Conservation (phyloP, 2,329 filamentous ascomycete genomes). For the Sphaerulina populicola region DNA sequence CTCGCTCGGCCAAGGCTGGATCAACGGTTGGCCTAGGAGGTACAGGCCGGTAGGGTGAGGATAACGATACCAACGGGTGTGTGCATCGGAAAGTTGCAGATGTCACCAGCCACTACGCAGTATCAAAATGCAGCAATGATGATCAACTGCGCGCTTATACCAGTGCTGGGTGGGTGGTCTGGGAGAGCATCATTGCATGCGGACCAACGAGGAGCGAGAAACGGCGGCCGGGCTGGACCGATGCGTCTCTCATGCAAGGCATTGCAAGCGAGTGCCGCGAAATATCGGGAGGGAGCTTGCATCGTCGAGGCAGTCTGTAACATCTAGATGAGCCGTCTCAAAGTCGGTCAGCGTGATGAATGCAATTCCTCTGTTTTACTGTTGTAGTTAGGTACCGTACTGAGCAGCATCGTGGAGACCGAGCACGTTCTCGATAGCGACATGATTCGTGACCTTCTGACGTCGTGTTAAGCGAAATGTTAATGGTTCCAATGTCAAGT, state of each 20-base stretch:
- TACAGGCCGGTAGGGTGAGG: too few species aligned
- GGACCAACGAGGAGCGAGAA: conserved; percentile 1
- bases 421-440: neutral
- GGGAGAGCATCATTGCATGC: neutral
- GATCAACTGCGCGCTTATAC: conserved; percentile 3
- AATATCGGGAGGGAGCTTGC: neutral
- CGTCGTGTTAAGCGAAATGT: neutral
- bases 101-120: conserved; percentile 3
- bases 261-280: neutral
- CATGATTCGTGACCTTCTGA: neutral
- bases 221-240: neutral
- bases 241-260: neutral
- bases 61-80: neutral
- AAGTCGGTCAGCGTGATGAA: too few species aligned
- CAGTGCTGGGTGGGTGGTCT: too few species aligned
- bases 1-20: neutral
- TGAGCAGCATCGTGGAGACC: neutral
- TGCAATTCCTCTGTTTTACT: too few species aligned
- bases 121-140: conserved; percentile 6
- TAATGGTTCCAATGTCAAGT: neutral
- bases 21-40: neutral
- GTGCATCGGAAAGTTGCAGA: conserved; percentile 8
- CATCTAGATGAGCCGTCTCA: neutral
- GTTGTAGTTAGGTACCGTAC: too few species aligned
- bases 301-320: neutral